phyloP scores from a whole-genome alignment of 169 alveolate species.

The Plasmodium knowlesi region DNA sequence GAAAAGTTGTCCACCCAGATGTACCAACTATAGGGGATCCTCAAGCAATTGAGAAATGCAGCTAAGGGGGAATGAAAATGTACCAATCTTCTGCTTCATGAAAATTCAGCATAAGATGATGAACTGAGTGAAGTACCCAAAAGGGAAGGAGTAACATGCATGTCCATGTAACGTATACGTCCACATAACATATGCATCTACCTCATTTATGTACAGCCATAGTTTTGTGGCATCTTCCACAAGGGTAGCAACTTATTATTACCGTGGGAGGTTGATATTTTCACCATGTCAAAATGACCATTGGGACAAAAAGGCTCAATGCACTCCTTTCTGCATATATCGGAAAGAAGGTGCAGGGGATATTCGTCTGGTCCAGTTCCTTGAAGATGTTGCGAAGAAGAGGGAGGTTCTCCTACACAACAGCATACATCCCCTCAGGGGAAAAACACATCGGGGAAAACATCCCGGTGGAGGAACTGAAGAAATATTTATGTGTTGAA shows the following conservation, averaged over 20 bases:
- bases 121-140: neutral
- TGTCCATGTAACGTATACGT: too few species aligned
- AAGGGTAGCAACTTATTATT: neutral
- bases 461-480: slow-evolving; percentile 3
- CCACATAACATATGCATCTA: neutral
- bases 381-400: neutral
- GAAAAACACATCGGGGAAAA: slow-evolving; percentile 2
- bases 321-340: neutral
- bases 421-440: neutral
- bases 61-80: neutral
- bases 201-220: neutral
- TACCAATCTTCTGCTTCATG: neutral
- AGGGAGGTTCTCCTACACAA: neutral
- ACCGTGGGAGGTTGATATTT: neutral
- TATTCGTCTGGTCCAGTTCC: neutral
- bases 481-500: slow-evolving; percentile 1
- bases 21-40: neutral
- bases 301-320: neutral
- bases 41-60: neutral
- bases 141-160: neutral
- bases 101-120: too few species aligned
- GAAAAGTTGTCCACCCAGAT: neutral
- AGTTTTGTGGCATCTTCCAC: neutral
- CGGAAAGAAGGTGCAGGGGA: neutral
- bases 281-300: neutral